These are phyloP conservation scores for Asterionellopsis glacialis DNA, from an alignment of 108 stramenopile species.

Conservation along the genomic window DNA sequence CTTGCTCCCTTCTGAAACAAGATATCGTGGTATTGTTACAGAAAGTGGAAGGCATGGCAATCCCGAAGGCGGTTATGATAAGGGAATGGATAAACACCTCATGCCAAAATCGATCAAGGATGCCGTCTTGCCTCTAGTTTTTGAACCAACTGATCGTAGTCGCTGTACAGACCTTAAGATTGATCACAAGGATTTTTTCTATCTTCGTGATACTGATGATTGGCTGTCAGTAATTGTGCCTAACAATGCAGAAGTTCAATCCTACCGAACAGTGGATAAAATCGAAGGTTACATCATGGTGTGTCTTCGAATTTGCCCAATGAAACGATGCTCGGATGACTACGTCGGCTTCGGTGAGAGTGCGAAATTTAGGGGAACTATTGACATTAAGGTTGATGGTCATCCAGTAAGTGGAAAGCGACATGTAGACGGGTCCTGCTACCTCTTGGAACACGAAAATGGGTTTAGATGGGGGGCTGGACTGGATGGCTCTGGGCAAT, in stretches of 20 bases:
- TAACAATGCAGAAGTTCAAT: slow-evolving; percentile 28
- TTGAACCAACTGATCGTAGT: slow-evolving; percentile 26
- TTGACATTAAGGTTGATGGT: slow-evolving; percentile 30
- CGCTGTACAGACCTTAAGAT: slow-evolving; percentile 22
- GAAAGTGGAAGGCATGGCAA: slow-evolving; percentile 11
- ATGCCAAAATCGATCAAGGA: slow-evolving; percentile 8
- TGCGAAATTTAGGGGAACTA: slow-evolving; percentile 2
- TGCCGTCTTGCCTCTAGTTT: slow-evolving; percentile 21
- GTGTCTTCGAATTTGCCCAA: slow-evolving; percentile 30
- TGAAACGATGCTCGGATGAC: slow-evolving; percentile 28
- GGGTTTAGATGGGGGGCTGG: slow-evolving; percentile 19
- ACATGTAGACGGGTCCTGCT: slow-evolving; percentile 22
- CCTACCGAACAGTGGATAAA: slow-evolving; percentile 13
- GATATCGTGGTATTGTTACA: slow-evolving; percentile 29
- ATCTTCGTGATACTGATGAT: slow-evolving; percentile 14
- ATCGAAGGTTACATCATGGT: slow-evolving; percentile 24
- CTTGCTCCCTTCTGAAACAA: slow-evolving; percentile 32
- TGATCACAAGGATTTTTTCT: slow-evolving; percentile 44
- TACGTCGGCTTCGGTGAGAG: slow-evolving; percentile 15
- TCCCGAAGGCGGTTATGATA: slow-evolving; percentile 18
- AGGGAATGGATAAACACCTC: slow-evolving; percentile 18
- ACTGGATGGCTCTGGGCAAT: slow-evolving; percentile 16
- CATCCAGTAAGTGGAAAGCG: slow-evolving; percentile 14
- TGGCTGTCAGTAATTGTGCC: slow-evolving; percentile 26
- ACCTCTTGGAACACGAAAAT: slow-evolving; percentile 24